Percentiles rank a stretch among this genome's conserved stretches.
phyloP scores from a whole-genome alignment of 2,329 filamentous ascomycete species.

The Phoma sp. region DNA sequence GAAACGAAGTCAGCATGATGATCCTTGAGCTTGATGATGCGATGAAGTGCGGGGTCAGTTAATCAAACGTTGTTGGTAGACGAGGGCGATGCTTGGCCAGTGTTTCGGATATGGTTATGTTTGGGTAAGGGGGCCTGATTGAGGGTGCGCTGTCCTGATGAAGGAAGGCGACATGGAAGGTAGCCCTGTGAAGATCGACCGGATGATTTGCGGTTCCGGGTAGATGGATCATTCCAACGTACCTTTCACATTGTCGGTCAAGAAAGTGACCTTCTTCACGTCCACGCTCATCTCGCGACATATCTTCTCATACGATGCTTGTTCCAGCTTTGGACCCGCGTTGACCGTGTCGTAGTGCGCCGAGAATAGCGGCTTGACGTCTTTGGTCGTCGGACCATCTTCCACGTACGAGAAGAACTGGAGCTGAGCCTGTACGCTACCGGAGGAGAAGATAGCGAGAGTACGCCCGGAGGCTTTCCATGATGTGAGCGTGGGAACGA shows the following conservation, averaged over 20 bases:
- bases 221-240: conserved; percentile 20
- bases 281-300: conserved; percentile 51
- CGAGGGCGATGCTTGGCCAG: conserved; percentile 12
- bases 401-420: conserved; percentile 72
- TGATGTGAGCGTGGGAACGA: conserved; percentile 66
- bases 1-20: conserved; percentile 23
- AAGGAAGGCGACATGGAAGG: conserved; percentile 5
- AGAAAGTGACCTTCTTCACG: conserved; percentile 69
- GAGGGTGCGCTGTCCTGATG: not conserved
- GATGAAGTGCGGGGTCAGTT: conserved; percentile 18
- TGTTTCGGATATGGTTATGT: conserved; percentile 13
- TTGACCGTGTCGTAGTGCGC: conserved; percentile 77
- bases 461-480: conserved; percentile 65
- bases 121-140: conserved; percentile 4
- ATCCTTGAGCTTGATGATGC: conserved; percentile 9
- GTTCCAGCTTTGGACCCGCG: conserved; percentile 75
- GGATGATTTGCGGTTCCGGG: conserved; percentile 19
- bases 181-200: conserved; percentile 9
- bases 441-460: conserved; percentile 81
- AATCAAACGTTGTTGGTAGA: conserved; percentile 9
- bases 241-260: conserved; percentile 78
- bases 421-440: conserved; percentile 81
- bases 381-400: conserved; percentile 49
- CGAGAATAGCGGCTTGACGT: conserved; percentile 47
- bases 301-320: conserved; percentile 72